A percentile compares a stretch with the other conserved stretches of the same genome.
Evolutionary conservation across 225 moss, liverwort and hornwort genomes (phyloP).

Genomic region (Ulota crispa): DNA sequence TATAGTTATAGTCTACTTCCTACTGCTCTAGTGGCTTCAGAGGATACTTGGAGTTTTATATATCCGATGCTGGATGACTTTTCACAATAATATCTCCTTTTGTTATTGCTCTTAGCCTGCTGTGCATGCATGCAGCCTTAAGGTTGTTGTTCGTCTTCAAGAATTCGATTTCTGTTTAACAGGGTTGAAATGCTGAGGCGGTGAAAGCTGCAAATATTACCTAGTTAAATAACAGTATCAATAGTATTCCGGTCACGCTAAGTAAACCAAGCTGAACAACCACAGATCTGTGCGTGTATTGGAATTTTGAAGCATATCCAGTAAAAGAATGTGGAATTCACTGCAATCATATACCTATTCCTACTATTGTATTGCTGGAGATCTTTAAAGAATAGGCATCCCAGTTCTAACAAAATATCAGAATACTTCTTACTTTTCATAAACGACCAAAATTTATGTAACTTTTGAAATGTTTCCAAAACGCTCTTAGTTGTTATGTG

Average conservation of each 20-base stretch:
- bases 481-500: too few relatives aligned
- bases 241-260: not conserved
- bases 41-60: not conserved
- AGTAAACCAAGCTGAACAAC: not conserved
- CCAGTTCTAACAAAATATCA: not conserved
- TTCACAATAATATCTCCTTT: not conserved
- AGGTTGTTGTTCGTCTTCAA: not conserved
- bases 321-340: not conserved
- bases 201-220: not conserved
- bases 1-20: constrained; percentile 5
- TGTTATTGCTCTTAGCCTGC: not conserved
- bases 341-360: not conserved
- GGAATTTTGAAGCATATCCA: not conserved
- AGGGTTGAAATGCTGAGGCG: not conserved
- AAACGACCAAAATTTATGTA: too few relatives aligned
- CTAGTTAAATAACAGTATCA: not conserved
- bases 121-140: not conserved
- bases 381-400: not conserved
- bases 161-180: not conserved
- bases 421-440: too few relatives aligned
- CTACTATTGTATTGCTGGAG: not conserved
- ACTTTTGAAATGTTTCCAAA: too few relatives aligned
- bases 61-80: not conserved
- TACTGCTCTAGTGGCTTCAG: constrained; percentile 13
- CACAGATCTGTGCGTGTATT: not conserved